These are phyloP conservation scores for Epichloe elymi DNA, from an alignment of 2,329 filamentous ascomycete genomes.

Conservation along the genomic window DNA sequence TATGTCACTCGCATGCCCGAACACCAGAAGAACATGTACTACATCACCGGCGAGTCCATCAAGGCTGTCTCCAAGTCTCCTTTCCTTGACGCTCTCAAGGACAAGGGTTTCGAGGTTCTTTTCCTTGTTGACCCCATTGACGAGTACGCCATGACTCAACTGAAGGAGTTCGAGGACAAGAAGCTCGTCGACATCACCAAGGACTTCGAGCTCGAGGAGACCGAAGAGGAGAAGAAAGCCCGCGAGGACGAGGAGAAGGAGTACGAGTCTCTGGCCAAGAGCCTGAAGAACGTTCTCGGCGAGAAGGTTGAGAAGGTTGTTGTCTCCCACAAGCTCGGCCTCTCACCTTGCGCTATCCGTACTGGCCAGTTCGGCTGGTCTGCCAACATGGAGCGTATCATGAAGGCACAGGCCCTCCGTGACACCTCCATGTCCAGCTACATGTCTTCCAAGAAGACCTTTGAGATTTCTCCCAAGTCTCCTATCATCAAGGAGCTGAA, in stretches of 20 bases:
- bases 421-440: conserved; percentile 99
- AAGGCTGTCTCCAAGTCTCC: conserved; percentile 97
- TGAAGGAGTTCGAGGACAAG: conserved; percentile 99
- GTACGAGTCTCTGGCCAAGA: conserved; percentile 87
- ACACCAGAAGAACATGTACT: conserved; percentile 99
- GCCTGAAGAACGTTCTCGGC: conserved; percentile 96
- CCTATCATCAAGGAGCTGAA: conserved; percentile 97
- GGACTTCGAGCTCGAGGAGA: conserved; percentile 99
- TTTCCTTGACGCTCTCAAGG: conserved; percentile 96
- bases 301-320: conserved; percentile 99
- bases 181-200: conserved; percentile 99
- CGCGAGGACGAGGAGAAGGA: conserved; percentile 98
- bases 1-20: conserved; percentile 99
- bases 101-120: conserved; percentile 98
- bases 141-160: conserved; percentile 98
- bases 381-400: conserved; percentile 99
- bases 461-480: conserved; percentile 99
- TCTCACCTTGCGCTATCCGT: conserved; percentile 93
- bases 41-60: conserved; percentile 99
- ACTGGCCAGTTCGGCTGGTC: conserved; percentile 99
- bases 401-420: conserved; percentile 99
- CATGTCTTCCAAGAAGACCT: conserved; percentile 99
- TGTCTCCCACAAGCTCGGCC: conserved; percentile 92
- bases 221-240: conserved; percentile 94
- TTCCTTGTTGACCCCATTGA: conserved; percentile 99